A percentile compares a stretch with the other conserved stretches of the same genome.
These are phyloP conservation scores for Trichoderma sp. DNA, from an alignment of 2,329 filamentous ascomycete genomes.

Conservation along the genomic window DNA sequence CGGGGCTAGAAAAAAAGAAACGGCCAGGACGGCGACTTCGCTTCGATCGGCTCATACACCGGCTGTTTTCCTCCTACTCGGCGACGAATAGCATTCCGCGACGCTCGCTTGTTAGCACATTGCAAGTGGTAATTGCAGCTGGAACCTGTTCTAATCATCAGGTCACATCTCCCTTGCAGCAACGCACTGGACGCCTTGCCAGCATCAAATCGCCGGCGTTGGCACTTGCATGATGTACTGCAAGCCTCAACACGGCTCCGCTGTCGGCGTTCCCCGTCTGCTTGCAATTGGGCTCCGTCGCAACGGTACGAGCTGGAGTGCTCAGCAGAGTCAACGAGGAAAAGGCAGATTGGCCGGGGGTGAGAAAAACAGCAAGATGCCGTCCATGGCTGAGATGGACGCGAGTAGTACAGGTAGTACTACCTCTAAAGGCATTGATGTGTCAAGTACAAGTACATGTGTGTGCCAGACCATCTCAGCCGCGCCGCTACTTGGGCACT, in stretches of 20 bases:
- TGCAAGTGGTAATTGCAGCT: neutral
- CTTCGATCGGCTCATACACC: neutral
- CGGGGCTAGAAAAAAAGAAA: neutral
- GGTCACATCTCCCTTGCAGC: neutral
- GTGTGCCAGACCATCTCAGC: neutral
- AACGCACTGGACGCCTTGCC: neutral
- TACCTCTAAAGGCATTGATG: neutral
- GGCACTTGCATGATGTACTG: neutral
- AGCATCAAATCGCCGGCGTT: neutral
- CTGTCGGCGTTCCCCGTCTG: neutral
- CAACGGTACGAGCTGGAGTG: neutral
- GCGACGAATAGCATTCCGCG: neutral
- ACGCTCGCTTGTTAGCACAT: neutral
- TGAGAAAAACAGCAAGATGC: neutral
- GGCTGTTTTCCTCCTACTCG: neutral
- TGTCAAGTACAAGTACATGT: neutral
- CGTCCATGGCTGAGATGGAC: neutral
- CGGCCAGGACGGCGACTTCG: neutral
- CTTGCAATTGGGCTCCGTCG: constrained; percentile 10
- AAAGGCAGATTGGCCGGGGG: neutral
- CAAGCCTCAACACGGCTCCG: neutral
- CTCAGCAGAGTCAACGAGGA: neutral
- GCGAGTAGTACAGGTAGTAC: too few relatives aligned
- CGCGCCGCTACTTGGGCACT: neutral
- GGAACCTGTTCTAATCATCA: neutral